Evolutionary conservation across 345 rosid species (phyloP).

Genomic region (Isatis tinctoria): DNA sequence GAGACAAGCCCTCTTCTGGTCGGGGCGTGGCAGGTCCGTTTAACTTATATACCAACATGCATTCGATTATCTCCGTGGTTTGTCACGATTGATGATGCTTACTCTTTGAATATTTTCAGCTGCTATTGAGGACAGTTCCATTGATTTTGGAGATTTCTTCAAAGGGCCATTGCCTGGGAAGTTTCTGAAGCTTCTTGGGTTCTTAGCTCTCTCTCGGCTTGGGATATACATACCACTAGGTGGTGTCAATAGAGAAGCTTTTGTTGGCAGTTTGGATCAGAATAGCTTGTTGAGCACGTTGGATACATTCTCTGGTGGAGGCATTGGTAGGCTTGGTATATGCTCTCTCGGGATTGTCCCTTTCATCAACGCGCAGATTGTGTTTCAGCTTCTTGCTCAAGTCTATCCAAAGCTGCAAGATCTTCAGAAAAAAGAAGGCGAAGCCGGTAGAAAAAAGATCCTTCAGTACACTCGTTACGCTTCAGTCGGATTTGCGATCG

Average conservation of each 20-base stretch:
- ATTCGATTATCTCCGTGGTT: neutral
- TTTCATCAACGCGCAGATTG: constrained; percentile 91
- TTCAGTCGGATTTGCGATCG: constrained; percentile 91
- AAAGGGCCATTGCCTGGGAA: constrained; percentile 92
- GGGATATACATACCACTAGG: constrained; percentile 96
- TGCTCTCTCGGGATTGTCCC: constrained; percentile 98
- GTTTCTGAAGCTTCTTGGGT: constrained; percentile 83
- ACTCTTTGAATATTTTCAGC: constrained; percentile 47
- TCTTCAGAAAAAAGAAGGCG: constrained; percentile 98
- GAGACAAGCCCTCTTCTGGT: constrained; percentile 59
- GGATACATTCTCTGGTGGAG: constrained; percentile 97
- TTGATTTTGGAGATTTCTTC: constrained; percentile 96
- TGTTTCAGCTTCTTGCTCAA: constrained; percentile 97
- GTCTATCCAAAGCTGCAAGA: constrained; percentile 97
- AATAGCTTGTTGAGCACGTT: constrained; percentile 87
- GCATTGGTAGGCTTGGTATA: constrained; percentile 93
- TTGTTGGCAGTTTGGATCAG: constrained; percentile 87
- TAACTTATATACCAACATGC: neutral
- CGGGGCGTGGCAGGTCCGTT: constrained; percentile 82
- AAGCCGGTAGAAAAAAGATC: constrained; percentile 95
- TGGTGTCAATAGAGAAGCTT: constrained; percentile 89
- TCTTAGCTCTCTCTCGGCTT: constrained; percentile 81
- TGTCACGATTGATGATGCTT: constrained; percentile 17
- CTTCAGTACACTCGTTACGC: constrained; percentile 91
- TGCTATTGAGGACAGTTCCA: constrained; percentile 97